phyloP scores from a whole-genome alignment of 345 rosid species.

The Acer negundo region DNA sequence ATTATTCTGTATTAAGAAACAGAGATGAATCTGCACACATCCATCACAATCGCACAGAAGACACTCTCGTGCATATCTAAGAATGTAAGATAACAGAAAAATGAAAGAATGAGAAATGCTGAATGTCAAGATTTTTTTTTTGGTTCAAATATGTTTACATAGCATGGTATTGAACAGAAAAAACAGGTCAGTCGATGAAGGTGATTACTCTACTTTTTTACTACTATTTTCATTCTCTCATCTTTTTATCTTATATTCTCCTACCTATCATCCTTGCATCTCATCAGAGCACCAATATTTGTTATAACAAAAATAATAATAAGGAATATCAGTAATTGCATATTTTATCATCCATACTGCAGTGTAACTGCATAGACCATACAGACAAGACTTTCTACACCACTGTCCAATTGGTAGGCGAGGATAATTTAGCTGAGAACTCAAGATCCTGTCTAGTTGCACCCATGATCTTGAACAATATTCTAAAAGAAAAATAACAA shows the following conservation, averaged over 20 bases:
- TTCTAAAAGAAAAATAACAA: not conserved
- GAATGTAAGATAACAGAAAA: not conserved
- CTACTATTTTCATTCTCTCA: not conserved
- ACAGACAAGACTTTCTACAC: not conserved
- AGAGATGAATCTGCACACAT: no score
- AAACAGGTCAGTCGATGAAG: not conserved
- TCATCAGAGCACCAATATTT: not conserved
- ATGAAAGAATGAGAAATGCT: not conserved
- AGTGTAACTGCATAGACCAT: not conserved
- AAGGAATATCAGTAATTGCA: not conserved
- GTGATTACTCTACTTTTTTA: not conserved
- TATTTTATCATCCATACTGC: not conserved
- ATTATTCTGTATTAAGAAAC: no score
- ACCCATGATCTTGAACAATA: not conserved
- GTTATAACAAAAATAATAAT: not conserved
- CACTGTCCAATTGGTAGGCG: not conserved
- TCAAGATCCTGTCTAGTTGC: not conserved
- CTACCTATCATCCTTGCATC: not conserved
- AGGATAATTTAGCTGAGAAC: not conserved
- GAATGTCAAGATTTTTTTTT: not conserved
- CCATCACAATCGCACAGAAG: no score
- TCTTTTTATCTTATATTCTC: not conserved
- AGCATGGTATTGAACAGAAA: constrained; percentile 1
- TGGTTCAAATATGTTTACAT: not conserved
- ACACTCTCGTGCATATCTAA: no score